Evolutionary conservation across 306 rosid species (phyloP).

Genomic region (Leucaena leucocephala): DNA sequence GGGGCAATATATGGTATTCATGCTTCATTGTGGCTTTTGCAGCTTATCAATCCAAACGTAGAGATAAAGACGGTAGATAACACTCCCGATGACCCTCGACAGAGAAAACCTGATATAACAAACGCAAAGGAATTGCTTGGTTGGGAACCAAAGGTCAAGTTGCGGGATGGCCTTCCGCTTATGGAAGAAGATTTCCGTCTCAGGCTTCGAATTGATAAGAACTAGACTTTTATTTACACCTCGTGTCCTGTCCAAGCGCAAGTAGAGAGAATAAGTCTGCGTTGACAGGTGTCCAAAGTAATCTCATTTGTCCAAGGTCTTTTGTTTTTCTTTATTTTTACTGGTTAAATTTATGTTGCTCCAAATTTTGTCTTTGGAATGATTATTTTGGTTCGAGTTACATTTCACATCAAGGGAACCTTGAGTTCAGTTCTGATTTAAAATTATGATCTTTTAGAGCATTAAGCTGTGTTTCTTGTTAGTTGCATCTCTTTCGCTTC

Average conservation of each 20-base stretch:
- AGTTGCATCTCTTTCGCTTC: background rate
- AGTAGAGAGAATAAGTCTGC: slow-evolving; percentile 34
- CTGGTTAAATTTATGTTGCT: background rate
- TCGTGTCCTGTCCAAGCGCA: slow-evolving; percentile 11
- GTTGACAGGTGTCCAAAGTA: slow-evolving; percentile 17
- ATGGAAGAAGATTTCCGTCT: slow-evolving; percentile 85
- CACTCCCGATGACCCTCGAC: slow-evolving; percentile 89
- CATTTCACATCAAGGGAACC: background rate
- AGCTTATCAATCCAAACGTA: slow-evolving; percentile 72
- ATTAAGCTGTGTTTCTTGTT: background rate
- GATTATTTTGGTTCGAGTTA: background rate
- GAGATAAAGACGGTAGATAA: slow-evolving; percentile 77
- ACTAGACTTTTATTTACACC: slow-evolving; percentile 25
- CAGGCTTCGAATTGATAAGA: slow-evolving; percentile 61
- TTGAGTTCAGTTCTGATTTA: background rate
- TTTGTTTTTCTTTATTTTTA: background rate
- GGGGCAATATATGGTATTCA: background rate
- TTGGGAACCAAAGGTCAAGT: slow-evolving; percentile 74
- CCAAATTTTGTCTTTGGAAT: background rate
- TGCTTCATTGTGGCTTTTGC: slow-evolving; percentile 31
- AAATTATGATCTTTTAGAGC: background rate
- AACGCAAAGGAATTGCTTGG: slow-evolving; percentile 69
- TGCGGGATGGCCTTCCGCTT: slow-evolving; percentile 74
- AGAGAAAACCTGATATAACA: slow-evolving; percentile 83
- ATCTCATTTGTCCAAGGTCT: background rate